Conservation (phyloP, 257 asterid species). For the Capsicum rhomboideum region DNA sequence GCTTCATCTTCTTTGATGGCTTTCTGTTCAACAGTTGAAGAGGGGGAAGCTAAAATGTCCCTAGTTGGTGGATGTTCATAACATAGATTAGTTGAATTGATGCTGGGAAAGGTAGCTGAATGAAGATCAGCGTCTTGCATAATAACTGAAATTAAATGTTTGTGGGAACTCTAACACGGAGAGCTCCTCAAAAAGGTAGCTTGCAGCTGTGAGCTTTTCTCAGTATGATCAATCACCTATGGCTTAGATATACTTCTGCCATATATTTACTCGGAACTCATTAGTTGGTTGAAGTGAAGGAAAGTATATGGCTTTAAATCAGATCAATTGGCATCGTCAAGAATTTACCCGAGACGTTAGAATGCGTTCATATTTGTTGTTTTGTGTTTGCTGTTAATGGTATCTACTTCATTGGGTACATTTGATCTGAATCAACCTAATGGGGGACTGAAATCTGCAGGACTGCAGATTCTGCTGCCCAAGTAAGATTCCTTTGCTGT, state of each 20-base stretch:
- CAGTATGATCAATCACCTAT: background rate
- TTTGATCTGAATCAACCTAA: constrained; percentile 14
- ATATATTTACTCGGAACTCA: background rate
- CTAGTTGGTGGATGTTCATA: constrained; percentile 3
- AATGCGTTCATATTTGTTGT: constrained; percentile 6
- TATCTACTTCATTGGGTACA: constrained; percentile 8
- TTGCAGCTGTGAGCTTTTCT: background rate
- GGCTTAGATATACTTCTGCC: constrained; percentile 1
- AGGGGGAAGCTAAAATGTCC: background rate
- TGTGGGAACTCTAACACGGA: background rate
- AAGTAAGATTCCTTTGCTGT: constrained; percentile 21
- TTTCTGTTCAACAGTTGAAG: background rate
- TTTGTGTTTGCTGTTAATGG: constrained; percentile 11
- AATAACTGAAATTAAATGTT: background rate
- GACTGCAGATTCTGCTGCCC: constrained; percentile 20
- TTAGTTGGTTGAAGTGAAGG: background rate
- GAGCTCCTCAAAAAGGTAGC: background rate
- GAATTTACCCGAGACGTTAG: background rate
- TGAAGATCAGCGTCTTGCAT: background rate
- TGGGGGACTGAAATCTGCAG: constrained; percentile 15
- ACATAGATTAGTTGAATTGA: background rate
- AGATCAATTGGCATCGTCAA: background rate
- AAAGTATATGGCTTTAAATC: background rate
- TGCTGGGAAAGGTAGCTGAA: background rate
- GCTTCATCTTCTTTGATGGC: background rate